Evolutionary conservation across 305 asterid species (phyloP), one percentile per base, ranked within the genome.

Genomic region (Fraxinus baroniana): DNA sequence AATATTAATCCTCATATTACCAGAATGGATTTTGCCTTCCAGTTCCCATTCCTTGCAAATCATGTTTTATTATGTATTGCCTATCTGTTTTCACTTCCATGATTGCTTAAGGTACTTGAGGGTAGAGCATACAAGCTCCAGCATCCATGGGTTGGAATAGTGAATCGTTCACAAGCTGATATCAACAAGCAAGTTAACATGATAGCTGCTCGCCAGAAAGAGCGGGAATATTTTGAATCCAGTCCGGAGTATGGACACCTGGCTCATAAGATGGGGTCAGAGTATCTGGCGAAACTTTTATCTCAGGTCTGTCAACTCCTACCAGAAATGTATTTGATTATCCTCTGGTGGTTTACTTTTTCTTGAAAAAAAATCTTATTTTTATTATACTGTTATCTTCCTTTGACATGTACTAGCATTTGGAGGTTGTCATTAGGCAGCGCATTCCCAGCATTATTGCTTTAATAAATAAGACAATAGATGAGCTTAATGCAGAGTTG

Each of bases 91-190:
- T 32, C 76, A 26, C 36, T 76, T 84, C 30, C 81, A 35, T 81
- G 60, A 81, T 74, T 84, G 74, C 76, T 76, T 77, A 85, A 95
- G 98, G 98, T 95, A 82, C 93, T 95, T 68, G 99, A 95, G 89
- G 99, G 99, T 64, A 92, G 94, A 90, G 73, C 98, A 18, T 95
- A 95, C 90, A 93, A 91, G 89, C 98, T 95, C 86, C 90, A 87
- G 82, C 94, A 95, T 88, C 99, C 99, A 72, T 95, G 99, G 99
- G 99, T 95, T 36, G 99, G 99, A 84, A 90, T 95, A 66, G 97
- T 95, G 81, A 95, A 95, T 83, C 98, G 98, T 79, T 95, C 99
- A 72, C 99, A 95, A 87, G 98, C 98, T 87, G 98, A 95, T 82
- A 95, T 95, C 83, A 94, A 94, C 85, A 95, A 94, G 90, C 94